phyloP scores from a whole-genome alignment of 2,329 filamentous ascomycete species.

The Colletotrichum sp. region DNA sequence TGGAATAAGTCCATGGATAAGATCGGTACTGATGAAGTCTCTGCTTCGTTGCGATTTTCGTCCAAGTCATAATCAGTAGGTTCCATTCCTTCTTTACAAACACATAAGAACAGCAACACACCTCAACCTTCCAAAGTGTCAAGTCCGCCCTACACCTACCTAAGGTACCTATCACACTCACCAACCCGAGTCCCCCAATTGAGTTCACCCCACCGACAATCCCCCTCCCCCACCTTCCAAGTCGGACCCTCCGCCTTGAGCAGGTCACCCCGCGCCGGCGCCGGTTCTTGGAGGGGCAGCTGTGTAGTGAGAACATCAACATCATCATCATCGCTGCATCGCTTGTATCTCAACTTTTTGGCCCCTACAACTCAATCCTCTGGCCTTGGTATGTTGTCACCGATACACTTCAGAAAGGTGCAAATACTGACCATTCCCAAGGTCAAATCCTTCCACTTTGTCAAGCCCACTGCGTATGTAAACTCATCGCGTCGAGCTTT shows the following conservation, averaged over 20 bases:
- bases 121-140: neutral
- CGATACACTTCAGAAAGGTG: neutral
- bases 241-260: neutral
- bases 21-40: neutral
- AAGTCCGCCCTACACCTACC: neutral
- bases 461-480: neutral
- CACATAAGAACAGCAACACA: neutral
- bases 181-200: neutral
- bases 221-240: slow-evolving; percentile 9
- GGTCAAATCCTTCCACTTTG: neutral
- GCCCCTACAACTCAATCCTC: neutral
- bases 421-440: neutral
- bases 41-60: neutral
- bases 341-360: neutral
- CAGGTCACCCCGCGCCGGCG: slow-evolving; percentile 8
- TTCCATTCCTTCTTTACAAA: neutral
- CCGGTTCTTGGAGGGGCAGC: neutral
- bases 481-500: neutral
- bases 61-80: neutral
- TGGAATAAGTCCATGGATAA: neutral
- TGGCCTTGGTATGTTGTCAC: neutral
- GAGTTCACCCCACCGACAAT: neutral
- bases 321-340: neutral
- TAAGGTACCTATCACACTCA: neutral
- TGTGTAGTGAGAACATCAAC: neutral